A percentile compares a stretch with the other conserved stretches of the same genome.
These are phyloP conservation scores for Tremella fuciformis DNA, from an alignment of 768 basidiomycete species.

Conservation along the genomic window DNA sequence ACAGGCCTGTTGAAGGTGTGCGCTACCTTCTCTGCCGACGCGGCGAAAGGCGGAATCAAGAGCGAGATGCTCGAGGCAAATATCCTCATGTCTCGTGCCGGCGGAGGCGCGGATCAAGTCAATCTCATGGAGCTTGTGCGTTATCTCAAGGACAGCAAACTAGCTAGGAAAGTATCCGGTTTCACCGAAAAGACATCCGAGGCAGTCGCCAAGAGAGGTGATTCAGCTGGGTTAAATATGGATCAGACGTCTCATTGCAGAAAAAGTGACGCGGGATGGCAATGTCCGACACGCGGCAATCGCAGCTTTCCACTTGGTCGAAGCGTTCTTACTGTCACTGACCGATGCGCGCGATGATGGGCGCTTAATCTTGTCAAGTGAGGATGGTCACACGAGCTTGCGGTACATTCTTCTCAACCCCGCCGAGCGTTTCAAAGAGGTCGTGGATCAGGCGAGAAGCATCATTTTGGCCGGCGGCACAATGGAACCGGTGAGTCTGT, in stretches of 20 bases:
- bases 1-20: constrained; percentile 64
- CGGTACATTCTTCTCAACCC: constrained; percentile 94
- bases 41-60: constrained; percentile 39
- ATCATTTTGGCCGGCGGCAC: constrained; percentile 95
- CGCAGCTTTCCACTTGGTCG: constrained; percentile 74
- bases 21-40: constrained; percentile 27
- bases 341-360: constrained; percentile 78
- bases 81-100: constrained; percentile 65
- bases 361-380: constrained; percentile 63
- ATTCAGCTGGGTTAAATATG: not conserved
- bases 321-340: constrained; percentile 74
- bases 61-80: constrained; percentile 68
- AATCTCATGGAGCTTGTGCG: constrained; percentile 78
- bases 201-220: constrained; percentile 52
- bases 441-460: constrained; percentile 73
- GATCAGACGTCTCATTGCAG: constrained; percentile 9
- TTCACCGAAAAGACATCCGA: constrained; percentile 67
- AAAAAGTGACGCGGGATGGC: constrained; percentile 8
- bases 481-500: constrained; percentile 80
- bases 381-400: constrained; percentile 58
- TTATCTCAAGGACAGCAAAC: constrained; percentile 79
- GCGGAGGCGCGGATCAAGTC: constrained; percentile 66
- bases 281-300: constrained; percentile 54
- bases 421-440: constrained; percentile 75
- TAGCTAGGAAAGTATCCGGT: constrained; percentile 64